Evolutionary conservation across 768 basidiomycete species (phyloP).

Genomic region (Mrakia blollopis): DNA sequence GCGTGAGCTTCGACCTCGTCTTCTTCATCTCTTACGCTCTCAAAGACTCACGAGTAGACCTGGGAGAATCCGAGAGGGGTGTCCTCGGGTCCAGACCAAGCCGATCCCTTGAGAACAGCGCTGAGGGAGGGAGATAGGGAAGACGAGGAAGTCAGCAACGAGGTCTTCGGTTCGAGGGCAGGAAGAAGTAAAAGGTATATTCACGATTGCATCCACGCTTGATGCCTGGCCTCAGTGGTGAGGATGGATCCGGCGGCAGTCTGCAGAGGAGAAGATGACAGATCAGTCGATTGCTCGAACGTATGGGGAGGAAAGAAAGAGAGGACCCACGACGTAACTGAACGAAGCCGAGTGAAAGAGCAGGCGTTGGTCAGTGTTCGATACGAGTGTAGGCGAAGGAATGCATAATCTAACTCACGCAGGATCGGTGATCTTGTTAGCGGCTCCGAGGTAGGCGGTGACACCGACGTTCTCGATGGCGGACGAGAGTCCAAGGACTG

Average conservation of each 20-base stretch:
- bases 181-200: too few species aligned
- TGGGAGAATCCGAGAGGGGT: constrained; percentile 48
- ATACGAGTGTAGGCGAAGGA: too few species aligned
- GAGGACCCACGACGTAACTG: too few species aligned
- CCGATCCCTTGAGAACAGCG: constrained; percentile 50
- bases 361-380: too few species aligned
- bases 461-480: constrained; percentile 56
- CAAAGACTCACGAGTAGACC: constrained; percentile 46
- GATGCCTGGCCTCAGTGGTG: constrained; percentile 59
- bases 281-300: too few species aligned
- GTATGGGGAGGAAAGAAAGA: too few species aligned
- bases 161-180: neutral
- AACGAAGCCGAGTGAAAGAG: too few species aligned
- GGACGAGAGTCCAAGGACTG: constrained; percentile 54
- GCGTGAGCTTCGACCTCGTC: neutral
- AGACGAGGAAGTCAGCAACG: neutral
- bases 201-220: constrained; percentile 33
- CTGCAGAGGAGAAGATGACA: too few species aligned
- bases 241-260: constrained; percentile 59
- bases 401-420: neutral
- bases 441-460: constrained; percentile 58
- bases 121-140: neutral
- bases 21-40: neutral
- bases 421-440: constrained; percentile 29
- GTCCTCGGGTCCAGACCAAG: constrained; percentile 62